These are phyloP conservation scores for Eremochloa ophiuroides DNA, from an alignment of 176 grass and related monocot genomes.

Conservation along the genomic window DNA sequence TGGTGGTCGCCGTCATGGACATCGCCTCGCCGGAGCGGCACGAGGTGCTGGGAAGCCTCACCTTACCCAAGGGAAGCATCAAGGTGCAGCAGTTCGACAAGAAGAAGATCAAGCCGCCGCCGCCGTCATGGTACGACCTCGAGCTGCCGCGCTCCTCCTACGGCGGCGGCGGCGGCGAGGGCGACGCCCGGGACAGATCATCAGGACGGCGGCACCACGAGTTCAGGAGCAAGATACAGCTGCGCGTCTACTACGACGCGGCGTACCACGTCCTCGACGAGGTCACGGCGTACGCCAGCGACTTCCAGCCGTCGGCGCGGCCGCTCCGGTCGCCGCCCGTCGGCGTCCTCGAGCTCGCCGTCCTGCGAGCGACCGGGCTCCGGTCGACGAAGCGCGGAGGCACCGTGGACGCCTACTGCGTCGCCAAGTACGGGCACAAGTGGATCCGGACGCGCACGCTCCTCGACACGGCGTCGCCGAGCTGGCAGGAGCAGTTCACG, in stretches of 20 bases:
- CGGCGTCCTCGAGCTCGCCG: slow-evolving; percentile 6
- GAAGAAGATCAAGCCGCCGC: neutral
- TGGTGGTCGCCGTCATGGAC: slow-evolving; percentile 25
- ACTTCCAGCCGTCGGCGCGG: slow-evolving; percentile 29
- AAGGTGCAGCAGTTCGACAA: neutral
- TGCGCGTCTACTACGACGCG: slow-evolving; percentile 31
- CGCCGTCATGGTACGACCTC: slow-evolving; percentile 22
- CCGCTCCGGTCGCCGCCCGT: neutral
- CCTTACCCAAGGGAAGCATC: slow-evolving; percentile 6
- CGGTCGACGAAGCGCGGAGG: neutral
- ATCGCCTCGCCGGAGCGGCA: neutral
- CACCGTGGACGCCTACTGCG: slow-evolving; percentile 51
- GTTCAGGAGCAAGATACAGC: slow-evolving; percentile 38
- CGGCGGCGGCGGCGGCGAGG: neutral
- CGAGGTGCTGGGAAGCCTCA: neutral
- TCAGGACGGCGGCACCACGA: neutral
- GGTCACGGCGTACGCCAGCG: slow-evolving; percentile 11
- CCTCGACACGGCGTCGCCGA: neutral
- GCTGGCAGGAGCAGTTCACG: slow-evolving; percentile 45
- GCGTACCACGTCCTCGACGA: slow-evolving; percentile 45
- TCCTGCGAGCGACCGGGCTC: neutral
- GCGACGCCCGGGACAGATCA: neutral
- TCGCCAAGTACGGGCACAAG: slow-evolving; percentile 83
- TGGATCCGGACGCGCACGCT: slow-evolving; percentile 50
- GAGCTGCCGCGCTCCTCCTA: neutral